These are phyloP conservation scores for Trichomonascus vanleenenianus DNA, from an alignment of 805 yeast species.

Conservation along the genomic window DNA sequence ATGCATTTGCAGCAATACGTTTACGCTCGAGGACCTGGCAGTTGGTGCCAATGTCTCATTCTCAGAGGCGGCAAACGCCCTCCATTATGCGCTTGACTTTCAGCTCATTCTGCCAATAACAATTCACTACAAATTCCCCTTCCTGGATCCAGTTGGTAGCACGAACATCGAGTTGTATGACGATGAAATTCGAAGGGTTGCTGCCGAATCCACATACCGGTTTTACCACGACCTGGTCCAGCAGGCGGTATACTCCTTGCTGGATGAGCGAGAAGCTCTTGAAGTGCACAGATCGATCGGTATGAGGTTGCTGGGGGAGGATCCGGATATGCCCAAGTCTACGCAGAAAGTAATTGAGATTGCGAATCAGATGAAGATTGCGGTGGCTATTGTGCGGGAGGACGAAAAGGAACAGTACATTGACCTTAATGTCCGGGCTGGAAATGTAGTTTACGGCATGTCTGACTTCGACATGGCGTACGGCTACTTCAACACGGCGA, in stretches of 20 bases:
- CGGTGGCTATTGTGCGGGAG: conserved; percentile 27
- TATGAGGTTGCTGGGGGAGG: conserved; percentile 29
- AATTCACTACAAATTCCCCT: conserved; percentile 41
- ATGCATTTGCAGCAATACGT: conserved; percentile 33
- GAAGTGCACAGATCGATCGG: conserved; percentile 36
- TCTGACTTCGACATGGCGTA: conserved; percentile 37
- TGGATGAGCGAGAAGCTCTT: conserved; percentile 24
- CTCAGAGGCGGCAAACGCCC: conserved; percentile 26
- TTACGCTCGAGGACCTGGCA: conserved; percentile 33
- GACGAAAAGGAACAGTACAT: conserved; percentile 34
- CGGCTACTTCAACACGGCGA: conserved; percentile 34
- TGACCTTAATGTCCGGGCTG: conserved; percentile 37
- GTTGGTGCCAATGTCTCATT: conserved; percentile 33
- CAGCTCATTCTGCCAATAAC: conserved; percentile 34
- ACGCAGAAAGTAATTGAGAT: conserved; percentile 28
- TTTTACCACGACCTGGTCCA: conserved; percentile 38
- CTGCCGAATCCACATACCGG: conserved; percentile 31
- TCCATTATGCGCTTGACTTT: conserved; percentile 30
- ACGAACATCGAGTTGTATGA: conserved; percentile 23
- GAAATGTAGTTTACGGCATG: conserved; percentile 37
- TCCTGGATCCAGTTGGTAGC: conserved; percentile 30
- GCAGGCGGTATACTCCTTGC: conserved; percentile 27
- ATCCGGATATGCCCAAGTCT: conserved; percentile 19
- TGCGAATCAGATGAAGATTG: conserved; percentile 35
- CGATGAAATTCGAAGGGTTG: conserved; percentile 28